Conservation (phyloP, 83 land plant genomes). For the Picea mariana region DNA sequence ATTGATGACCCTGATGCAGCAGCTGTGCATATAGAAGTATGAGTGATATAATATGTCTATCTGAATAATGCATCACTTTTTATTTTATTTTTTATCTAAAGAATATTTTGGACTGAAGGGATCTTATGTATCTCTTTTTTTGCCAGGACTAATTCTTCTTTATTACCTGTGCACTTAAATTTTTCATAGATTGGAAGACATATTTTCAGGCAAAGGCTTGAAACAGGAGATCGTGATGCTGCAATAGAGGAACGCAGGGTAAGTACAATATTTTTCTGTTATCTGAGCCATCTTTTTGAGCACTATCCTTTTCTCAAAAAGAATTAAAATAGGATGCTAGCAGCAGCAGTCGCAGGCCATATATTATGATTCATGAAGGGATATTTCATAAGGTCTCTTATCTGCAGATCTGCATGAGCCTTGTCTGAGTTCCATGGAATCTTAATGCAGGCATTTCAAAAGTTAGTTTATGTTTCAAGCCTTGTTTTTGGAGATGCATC, state of each 20-base stretch:
- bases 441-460: slow-evolving; percentile 93
- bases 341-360: background rate
- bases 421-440: slow-evolving; percentile 13
- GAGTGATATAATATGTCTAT: background rate
- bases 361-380: background rate
- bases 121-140: background rate
- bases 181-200: slow-evolving; percentile 84
- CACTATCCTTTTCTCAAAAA: background rate
- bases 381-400: background rate
- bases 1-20: slow-evolving; percentile 99
- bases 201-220: slow-evolving; percentile 86
- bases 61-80: slow-evolving; percentile 22
- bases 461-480: slow-evolving; percentile 88
- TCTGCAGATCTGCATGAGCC: background rate
- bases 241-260: slow-evolving; percentile 87
- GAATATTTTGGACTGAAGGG: slow-evolving; percentile 14
- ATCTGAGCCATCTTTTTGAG: background rate
- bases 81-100: slow-evolving; percentile 32
- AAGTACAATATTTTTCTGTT: slow-evolving; percentile 22
- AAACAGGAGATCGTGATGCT: slow-evolving; percentile 92
- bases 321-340: background rate
- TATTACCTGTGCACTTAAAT: background rate
- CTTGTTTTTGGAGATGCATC: slow-evolving; percentile 98
- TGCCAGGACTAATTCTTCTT: background rate
- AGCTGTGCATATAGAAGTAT: slow-evolving; percentile 89